These are phyloP conservation scores for Puya raimondii DNA, from an alignment of 176 grass and related monocot genomes.

Conservation along the genomic window DNA sequence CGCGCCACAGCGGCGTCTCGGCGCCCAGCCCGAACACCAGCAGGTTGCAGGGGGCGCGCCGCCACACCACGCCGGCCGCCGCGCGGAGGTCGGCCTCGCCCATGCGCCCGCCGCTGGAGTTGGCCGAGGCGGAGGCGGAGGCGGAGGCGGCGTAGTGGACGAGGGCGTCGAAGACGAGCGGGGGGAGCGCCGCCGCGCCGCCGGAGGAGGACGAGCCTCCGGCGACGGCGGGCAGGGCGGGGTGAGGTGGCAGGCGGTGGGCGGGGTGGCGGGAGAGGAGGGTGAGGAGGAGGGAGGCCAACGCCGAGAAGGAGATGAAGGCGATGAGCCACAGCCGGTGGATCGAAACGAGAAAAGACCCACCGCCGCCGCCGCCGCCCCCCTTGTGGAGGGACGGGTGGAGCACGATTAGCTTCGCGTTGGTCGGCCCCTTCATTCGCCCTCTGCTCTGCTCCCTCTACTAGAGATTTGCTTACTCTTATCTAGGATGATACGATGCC, in stretches of 20 bases:
- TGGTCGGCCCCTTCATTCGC: neutral
- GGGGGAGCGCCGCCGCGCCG: neutral
- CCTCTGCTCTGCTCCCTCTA: neutral
- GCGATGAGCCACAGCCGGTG: conserved; percentile 41
- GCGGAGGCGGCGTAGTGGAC: conserved; percentile 19
- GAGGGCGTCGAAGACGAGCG: conserved; percentile 11
- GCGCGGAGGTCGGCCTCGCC: conserved; percentile 14
- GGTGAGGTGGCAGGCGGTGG: neutral
- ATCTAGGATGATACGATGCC: too few relatives aligned
- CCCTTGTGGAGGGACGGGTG: conserved; percentile 16
- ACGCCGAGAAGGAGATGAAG: conserved; percentile 61
- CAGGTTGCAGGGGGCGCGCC: conserved; percentile 10
- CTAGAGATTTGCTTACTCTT: too few relatives aligned
- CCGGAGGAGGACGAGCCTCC: neutral
- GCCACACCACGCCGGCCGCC: conserved; percentile 5
- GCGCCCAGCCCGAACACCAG: conserved; percentile 22
- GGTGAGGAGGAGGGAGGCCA: conserved; percentile 68
- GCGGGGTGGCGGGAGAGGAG: conserved; percentile 33
- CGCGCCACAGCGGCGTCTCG: conserved; percentile 21
- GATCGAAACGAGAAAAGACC: conserved; percentile 24
- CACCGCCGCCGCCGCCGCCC: conserved; percentile 24
- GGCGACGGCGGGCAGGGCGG: neutral
- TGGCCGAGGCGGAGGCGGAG: neutral
- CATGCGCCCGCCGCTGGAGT: neutral
- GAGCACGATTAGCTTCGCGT: conserved; percentile 16